Evolutionary conservation across 345 rosid genomes (phyloP).

Genomic region (Brassica juncea): DNA sequence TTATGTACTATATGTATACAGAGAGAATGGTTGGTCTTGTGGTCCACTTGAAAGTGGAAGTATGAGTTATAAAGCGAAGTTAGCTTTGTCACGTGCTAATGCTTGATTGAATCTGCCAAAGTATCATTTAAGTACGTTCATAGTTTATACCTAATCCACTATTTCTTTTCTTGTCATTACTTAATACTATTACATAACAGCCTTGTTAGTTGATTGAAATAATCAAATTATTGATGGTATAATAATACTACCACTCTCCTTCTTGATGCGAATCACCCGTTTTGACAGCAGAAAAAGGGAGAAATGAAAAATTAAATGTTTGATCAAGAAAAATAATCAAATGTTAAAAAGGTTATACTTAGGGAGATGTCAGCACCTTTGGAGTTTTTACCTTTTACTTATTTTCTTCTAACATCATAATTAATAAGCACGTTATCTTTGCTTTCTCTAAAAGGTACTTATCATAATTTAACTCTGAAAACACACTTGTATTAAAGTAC

Average conservation of each 20-base stretch:
- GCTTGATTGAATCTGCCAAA: conserved; percentile 30
- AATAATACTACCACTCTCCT: conserved; percentile 20
- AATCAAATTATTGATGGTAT: conserved; percentile 1
- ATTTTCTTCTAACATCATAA: conserved; percentile 31
- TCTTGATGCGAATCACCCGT: conserved; percentile 16
- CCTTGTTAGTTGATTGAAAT: conserved; percentile 30
- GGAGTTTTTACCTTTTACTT: neutral
- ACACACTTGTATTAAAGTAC: conserved; percentile 18
- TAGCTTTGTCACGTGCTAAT: conserved; percentile 41
- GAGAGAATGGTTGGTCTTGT: conserved; percentile 1
- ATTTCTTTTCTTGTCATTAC: neutral
- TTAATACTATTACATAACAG: neutral
- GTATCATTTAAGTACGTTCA: conserved; percentile 28
- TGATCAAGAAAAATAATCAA: conserved; percentile 8
- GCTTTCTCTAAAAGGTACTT: conserved; percentile 46
- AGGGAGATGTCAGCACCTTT: conserved; percentile 26
- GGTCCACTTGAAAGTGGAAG: conserved; percentile 25
- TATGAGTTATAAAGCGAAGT: conserved; percentile 19
- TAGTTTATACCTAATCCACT: conserved; percentile 1
- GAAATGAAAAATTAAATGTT: conserved; percentile 15
- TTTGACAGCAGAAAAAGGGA: conserved; percentile 30
- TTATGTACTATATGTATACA: neutral
- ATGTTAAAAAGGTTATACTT: conserved; percentile 29
- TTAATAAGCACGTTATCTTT: conserved; percentile 55
- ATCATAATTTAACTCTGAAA: conserved; percentile 27